Evolutionary conservation across 495 filamentous ascomycete genomes (phyloP), one percentile per base, ranked within the genome.

Genomic region (Evernia prunastri): DNA sequence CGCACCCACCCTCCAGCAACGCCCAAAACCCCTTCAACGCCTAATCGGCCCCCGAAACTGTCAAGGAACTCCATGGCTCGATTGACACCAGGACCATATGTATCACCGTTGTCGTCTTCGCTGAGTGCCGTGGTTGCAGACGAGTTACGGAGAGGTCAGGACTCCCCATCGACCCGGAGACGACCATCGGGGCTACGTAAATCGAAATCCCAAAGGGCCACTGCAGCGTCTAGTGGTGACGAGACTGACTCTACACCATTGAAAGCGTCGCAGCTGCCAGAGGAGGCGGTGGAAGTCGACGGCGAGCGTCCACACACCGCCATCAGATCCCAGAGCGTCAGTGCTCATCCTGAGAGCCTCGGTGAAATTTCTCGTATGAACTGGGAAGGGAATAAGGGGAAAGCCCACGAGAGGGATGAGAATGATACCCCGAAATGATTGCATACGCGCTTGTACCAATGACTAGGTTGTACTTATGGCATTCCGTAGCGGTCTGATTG

Each of bases 121-220:
- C 78, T 87, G 60, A 83, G 77, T 70, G 84, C 80, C 3, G 79
- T 87, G 4, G 82, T 87, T 9, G 86, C 84, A 8, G 87, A 89
- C 66, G 81, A 82, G 25, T 69, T 87, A 8, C 79, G 83, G 35
- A 79, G 83, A 13, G 82, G 82, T 31, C 76, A 71, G 11, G 78
- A 75, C 15, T 58, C 67, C 4, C 61, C 66, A 42, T 31, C 63
- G 4, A 23, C 56, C 31, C 66, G 67, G 42, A 54, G 58, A 39
- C 47, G 67, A 25, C 59, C 64, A 39, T 60, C 69, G 7, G 36
- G 36, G 11, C 9, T 69, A 25, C 51, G 61, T 6, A 56, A 60
- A 23, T 66, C 64, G n/a, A 67, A 25, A 27, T 61, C 56, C 15
- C 57, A 60, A 37, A 49, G 61, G 36, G 62, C 62, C 20, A 58